phyloP scores from a whole-genome alignment of 441 rosid genomes.

The Hura crepitans region DNA sequence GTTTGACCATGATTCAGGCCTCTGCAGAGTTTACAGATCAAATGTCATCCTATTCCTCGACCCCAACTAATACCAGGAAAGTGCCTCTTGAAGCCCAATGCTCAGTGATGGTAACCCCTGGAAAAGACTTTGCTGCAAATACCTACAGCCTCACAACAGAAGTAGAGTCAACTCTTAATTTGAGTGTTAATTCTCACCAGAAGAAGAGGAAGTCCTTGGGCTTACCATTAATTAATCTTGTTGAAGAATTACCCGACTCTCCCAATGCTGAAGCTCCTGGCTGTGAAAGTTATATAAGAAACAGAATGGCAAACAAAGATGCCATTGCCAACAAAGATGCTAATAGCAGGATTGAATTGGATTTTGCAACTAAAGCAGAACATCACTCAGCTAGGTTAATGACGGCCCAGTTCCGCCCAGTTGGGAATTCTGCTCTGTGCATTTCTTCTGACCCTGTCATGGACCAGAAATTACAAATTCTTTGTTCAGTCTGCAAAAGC shows the following conservation, averaged over 20 bases:
- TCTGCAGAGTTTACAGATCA: conserved; percentile 47
- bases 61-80: conserved; percentile 33
- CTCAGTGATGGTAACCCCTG: conserved; percentile 42
- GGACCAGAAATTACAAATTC: conserved; percentile 46
- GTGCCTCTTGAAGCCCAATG: conserved; percentile 33
- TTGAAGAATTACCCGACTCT: conserved; percentile 32
- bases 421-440: conserved; percentile 13
- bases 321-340: conserved; percentile 32
- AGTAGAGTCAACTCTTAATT: conserved; percentile 48
- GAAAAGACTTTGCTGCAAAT: conserved; percentile 34
- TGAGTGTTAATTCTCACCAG: conserved; percentile 67
- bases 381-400: conserved; percentile 29
- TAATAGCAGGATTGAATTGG: conserved; percentile 53
- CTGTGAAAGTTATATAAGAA: conserved; percentile 25
- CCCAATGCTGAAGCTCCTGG: conserved; percentile 30
- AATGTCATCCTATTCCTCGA: conserved; percentile 35
- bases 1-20: conserved; percentile 48
- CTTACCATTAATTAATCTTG: conserved; percentile 40
- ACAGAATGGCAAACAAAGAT: conserved; percentile 28
- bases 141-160: conserved; percentile 40
- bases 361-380: conserved; percentile 33
- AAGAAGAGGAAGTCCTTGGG: conserved; percentile 54
- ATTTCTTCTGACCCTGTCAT: conserved; percentile 30
- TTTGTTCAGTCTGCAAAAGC: conserved; percentile 66
- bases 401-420: conserved; percentile 8